phyloP scores from a whole-genome alignment of 768 basidiomycete genomes.

The Erythrobasidium yunnanense region DNA sequence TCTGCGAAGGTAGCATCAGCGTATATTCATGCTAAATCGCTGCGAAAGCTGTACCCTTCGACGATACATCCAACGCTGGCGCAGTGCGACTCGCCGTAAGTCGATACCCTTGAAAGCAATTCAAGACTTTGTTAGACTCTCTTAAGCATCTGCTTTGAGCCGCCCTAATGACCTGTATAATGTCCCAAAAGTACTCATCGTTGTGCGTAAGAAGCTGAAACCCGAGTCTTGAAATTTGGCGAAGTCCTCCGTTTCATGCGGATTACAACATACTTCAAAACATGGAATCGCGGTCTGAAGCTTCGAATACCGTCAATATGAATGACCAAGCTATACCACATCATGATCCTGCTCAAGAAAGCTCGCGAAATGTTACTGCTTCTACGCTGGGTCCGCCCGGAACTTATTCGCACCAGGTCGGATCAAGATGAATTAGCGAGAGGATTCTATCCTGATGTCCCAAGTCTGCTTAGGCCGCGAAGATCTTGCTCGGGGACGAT shows the following conservation, averaged over 20 bases:
- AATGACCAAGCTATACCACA: no score
- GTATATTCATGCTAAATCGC: not conserved
- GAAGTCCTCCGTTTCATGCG: no score
- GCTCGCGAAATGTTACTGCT: conserved; percentile 3
- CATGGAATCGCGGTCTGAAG: no score
- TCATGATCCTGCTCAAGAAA: no score
- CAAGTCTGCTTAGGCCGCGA: no score
- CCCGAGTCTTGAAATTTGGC: no score
- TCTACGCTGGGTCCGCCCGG: conserved; percentile 35
- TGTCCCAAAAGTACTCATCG: conserved; percentile 89
- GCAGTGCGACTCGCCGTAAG: conserved; percentile 96
- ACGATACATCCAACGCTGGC: conserved; percentile 93
- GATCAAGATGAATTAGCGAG: not conserved
- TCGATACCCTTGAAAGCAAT: conserved; percentile 58
- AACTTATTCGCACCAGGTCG: conserved; percentile 36
- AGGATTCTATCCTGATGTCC: no score
- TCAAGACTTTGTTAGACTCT: not conserved
- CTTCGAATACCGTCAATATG: no score
- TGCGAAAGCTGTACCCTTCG: conserved; percentile 58
- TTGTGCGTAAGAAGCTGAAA: no score
- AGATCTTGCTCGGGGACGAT: no score
- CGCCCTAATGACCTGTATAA: conserved; percentile 49
- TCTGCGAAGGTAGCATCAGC: not conserved
- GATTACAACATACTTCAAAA: no score
- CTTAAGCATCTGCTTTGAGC: not conserved